A percentile compares a stretch with the other conserved stretches of the same genome.
phyloP scores from a whole-genome alignment of 2,329 filamentous ascomycete genomes.

The Pestalotiopsis sp. region DNA sequence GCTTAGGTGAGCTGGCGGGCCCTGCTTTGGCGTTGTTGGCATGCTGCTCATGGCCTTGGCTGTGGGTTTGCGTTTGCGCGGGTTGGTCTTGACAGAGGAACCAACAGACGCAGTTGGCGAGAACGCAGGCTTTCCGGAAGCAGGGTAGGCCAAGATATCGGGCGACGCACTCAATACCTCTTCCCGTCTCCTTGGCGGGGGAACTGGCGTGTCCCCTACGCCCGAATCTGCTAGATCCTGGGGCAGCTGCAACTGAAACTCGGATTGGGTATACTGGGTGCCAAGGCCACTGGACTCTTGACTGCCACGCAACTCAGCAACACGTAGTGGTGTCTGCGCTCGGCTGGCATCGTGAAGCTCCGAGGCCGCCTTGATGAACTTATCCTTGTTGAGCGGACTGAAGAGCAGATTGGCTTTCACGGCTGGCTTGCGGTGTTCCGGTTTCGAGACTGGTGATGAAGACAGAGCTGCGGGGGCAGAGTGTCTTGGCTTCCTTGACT shows the following conservation, averaged over 20 bases:
- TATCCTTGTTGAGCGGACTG: conserved; percentile 7
- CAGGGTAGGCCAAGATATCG: not conserved
- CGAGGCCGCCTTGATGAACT: not conserved
- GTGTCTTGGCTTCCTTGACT: conserved; percentile 38
- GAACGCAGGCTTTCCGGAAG: not conserved
- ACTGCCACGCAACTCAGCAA: not conserved
- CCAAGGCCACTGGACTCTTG: not conserved
- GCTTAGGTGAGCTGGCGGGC: not conserved
- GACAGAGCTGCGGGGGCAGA: conserved; percentile 40
- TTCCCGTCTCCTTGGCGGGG: not conserved
- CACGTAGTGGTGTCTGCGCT: conserved; percentile 2
- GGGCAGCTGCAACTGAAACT: not conserved
- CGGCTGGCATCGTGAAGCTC: not conserved
- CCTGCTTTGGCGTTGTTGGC: conserved; percentile 10
- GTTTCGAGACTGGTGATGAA: not conserved
- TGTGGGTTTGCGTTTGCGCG: conserved; percentile 49
- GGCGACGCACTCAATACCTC: not conserved
- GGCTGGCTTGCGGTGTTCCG: not conserved
- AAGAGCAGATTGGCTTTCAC: conserved; percentile 7
- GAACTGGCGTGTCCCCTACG: not conserved
- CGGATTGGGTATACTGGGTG: not conserved
- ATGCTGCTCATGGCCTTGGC: conserved; percentile 20
- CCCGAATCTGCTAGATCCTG: not conserved
- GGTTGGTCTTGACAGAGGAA: conserved; percentile 52
- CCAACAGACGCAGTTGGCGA: conserved; percentile 45